Conservation (phyloP, 2,329 filamentous ascomycete species). For the Immersiporthe knoxdaviesiana region DNA sequence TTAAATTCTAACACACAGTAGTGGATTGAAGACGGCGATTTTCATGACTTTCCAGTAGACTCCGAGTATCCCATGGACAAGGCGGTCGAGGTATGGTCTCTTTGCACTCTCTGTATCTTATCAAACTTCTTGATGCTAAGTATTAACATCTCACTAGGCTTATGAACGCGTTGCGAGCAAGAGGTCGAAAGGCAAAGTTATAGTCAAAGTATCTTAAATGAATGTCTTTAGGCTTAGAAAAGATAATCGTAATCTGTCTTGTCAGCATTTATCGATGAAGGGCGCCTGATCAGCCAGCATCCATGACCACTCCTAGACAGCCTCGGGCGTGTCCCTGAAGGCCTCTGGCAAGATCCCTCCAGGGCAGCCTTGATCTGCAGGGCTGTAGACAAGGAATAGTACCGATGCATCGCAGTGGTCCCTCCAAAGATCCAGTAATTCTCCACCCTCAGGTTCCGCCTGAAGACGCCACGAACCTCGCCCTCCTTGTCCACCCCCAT, state of each 20-base stretch:
- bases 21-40: conserved; percentile 36
- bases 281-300: too few relatives aligned
- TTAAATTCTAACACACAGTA: background rate
- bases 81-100: conserved; percentile 34
- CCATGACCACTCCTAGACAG: background rate
- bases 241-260: background rate
- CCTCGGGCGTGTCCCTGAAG: conserved; percentile 35
- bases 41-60: conserved; percentile 38
- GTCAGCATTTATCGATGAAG: background rate
- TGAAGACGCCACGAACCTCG: conserved; percentile 46
- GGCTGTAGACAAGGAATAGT: conserved; percentile 38
- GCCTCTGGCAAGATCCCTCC: conserved; percentile 42
- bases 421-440: conserved; percentile 44
- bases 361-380: conserved; percentile 43
- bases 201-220: conserved; percentile 34
- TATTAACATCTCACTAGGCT: conserved; percentile 28
- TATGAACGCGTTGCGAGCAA: conserved; percentile 39
- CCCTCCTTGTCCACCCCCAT: conserved; percentile 48
- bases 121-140: background rate
- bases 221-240: background rate
- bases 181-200: conserved; percentile 39
- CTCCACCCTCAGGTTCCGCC: conserved; percentile 38
- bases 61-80: conserved; percentile 39
- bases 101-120: background rate
- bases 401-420: conserved; percentile 39